These are phyloP conservation scores for Amniculicola lignicola DNA, from an alignment of 495 filamentous ascomycete genomes.

Conservation along the genomic window DNA sequence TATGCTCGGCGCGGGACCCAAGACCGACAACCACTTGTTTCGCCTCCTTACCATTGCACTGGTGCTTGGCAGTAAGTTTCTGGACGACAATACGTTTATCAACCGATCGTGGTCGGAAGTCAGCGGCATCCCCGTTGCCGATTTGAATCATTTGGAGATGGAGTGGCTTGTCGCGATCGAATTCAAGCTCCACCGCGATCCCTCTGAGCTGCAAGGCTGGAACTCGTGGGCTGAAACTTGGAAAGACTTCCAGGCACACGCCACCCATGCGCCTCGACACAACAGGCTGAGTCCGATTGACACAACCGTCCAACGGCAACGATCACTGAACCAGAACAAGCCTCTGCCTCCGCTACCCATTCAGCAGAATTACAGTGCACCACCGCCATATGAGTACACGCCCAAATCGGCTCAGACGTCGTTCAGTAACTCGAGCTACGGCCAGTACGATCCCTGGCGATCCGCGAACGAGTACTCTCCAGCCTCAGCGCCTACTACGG, in stretches of 20 bases:
- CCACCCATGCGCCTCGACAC: constrained; percentile 45
- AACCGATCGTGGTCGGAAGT: constrained; percentile 99
- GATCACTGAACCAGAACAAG: constrained; percentile 39
- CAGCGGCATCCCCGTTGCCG: constrained; percentile 81
- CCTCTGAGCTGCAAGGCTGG: constrained; percentile 77
- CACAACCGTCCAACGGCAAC: constrained; percentile 56
- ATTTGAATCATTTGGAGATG: constrained; percentile 85
- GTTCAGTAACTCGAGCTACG: constrained; percentile 26
- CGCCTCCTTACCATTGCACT: constrained; percentile 86
- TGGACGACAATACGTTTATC: constrained; percentile 99
- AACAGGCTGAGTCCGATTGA: constrained; percentile 66
- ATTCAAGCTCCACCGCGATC: constrained; percentile 86
- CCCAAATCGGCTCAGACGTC: constrained; percentile 29
- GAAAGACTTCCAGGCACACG: constrained; percentile 72
- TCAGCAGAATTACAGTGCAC: constrained; percentile 24
- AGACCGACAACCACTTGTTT: constrained; percentile 70
- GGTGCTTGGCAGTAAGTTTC: constrained; percentile 92
- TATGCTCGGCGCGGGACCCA: constrained; percentile 62
- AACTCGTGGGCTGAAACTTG: constrained; percentile 78
- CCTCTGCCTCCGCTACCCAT: constrained; percentile 28
- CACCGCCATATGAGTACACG: constrained; percentile 28
- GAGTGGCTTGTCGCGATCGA: constrained; percentile 85
- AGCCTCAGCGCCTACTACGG: constrained; percentile 64
- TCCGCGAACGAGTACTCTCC: constrained; percentile 62
- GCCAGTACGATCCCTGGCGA: constrained; percentile 51